phyloP scores from a whole-genome alignment of 768 basidiomycete genomes.

The Albatrellus ellisii region DNA sequence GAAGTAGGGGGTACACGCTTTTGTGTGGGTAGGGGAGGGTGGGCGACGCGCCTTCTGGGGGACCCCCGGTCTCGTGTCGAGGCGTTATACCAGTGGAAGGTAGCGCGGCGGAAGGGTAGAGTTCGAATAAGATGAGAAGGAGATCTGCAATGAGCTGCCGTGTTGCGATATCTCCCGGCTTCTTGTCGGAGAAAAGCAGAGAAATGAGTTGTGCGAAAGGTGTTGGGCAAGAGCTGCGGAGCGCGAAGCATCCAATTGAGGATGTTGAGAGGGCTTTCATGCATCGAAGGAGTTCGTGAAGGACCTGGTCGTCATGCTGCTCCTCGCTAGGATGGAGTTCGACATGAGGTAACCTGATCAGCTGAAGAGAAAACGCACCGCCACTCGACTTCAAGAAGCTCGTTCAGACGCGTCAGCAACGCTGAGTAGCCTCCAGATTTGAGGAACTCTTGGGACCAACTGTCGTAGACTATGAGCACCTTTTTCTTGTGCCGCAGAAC shows the following conservation, averaged over 20 bases:
- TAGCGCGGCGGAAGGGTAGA: conserved; percentile 66
- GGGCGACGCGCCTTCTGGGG: conserved; percentile 30
- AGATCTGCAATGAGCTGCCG: conserved; percentile 87
- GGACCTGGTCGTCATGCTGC: conserved; percentile 91
- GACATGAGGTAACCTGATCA: background rate
- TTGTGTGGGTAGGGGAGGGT: conserved; percentile 64
- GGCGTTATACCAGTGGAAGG: conserved; percentile 31
- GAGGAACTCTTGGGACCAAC: conserved; percentile 87
- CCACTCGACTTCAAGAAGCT: conserved; percentile 94
- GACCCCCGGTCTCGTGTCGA: conserved; percentile 12
- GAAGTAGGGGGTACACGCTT: conserved; percentile 59
- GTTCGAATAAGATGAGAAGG: conserved; percentile 74
- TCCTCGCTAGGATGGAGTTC: conserved; percentile 56
- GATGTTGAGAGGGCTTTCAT: conserved; percentile 91
- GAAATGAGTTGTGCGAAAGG: conserved; percentile 78
- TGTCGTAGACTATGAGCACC: conserved; percentile 19
- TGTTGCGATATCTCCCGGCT: conserved; percentile 86
- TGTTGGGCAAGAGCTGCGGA: conserved; percentile 79
- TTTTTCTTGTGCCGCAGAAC: background rate
- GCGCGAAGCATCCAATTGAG: conserved; percentile 76
- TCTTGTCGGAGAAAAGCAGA: conserved; percentile 93
- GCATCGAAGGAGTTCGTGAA: conserved; percentile 86
- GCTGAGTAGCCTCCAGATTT: conserved; percentile 76
- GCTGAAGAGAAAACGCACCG: conserved; percentile 35
- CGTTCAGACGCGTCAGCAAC: conserved; percentile 72